phyloP scores from a whole-genome alignment of 2,329 filamentous ascomycete species.

The Phyllosticta ampelicida region DNA sequence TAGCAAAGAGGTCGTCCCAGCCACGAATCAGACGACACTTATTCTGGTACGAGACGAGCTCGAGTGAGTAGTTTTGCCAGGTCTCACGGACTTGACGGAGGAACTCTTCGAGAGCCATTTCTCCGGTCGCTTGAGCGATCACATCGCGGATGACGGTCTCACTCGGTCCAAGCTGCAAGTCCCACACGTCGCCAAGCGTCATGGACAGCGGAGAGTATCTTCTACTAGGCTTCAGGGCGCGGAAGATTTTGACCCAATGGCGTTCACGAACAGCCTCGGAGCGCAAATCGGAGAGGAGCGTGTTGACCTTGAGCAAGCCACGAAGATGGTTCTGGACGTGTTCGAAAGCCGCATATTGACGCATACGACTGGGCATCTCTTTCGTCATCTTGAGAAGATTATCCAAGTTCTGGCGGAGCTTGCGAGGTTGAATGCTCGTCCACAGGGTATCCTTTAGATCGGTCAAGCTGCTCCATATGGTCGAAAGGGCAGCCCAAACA shows the following conservation, averaged over 20 bases:
- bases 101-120: conserved; percentile 98
- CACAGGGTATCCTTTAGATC: conserved; percentile 87
- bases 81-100: conserved; percentile 91
- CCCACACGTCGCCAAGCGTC: conserved; percentile 98
- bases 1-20: conserved; percentile 96
- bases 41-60: conserved; percentile 94
- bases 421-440: conserved; percentile 91
- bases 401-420: conserved; percentile 81
- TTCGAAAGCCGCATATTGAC: conserved; percentile 99
- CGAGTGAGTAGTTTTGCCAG: conserved; percentile 90
- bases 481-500: conserved; percentile 90
- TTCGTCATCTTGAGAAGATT: conserved; percentile 95
- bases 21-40: conserved; percentile 95
- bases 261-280: conserved; percentile 93
- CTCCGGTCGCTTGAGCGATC: conserved; percentile 88
- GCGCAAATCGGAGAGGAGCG: conserved; percentile 78
- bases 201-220: conserved; percentile 89
- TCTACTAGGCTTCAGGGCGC: conserved; percentile 82
- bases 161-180: conserved; percentile 78
- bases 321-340: conserved; percentile 89
- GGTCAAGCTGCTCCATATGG: conserved; percentile 93
- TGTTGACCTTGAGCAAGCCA: conserved; percentile 82
- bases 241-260: conserved; percentile 98
- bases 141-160: conserved; percentile 86
- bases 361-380: conserved; percentile 98